Evolutionary conservation across 2,329 filamentous ascomycete genomes (phyloP), one percentile per base, ranked within the genome.

Genomic region (Leptographium radiaticola): DNA sequence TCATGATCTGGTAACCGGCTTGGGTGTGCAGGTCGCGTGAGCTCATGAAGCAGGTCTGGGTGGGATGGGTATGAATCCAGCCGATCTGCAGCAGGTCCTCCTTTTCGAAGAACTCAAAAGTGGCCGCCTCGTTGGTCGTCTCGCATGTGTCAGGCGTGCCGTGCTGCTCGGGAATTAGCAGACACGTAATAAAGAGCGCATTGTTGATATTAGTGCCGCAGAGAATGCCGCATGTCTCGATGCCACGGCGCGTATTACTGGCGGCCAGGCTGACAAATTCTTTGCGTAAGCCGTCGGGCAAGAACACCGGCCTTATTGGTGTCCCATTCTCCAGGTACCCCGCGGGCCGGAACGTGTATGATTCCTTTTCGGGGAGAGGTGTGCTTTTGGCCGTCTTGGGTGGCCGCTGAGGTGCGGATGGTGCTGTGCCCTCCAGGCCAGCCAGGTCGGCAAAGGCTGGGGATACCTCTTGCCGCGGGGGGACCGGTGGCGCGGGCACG

Each of bases 21-120:
- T 95, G 91, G 0, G 94, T 98, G 65, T 98, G 93, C 60, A 97
- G 66, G 65, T 98, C 93, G 50, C 91, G 76, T 49, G 86, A 93
- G 65, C 89, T 95, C 87, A 98, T 94, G 67, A 98, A 98, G 68
- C 93, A 98, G 0, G 89, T 94, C 70, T 98, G 93, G 0, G 86
- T 89, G 0, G 93, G 93, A 66, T 98, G 93, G 0, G 93, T 98
- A 66, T 98, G 93, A 57, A 98, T 98, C 93, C 93, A 98, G 42
- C 91, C 91, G 6, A 95, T 76, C 52, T 95, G 82, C 67, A 95
- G 80, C 39, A 97, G 70, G 57, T 94, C 87, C 63, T 95, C 81
- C 6, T 75, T 76, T 62, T 93, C 87, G 64, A 90, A 94, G 66
- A 91, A 96, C 54, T 95, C 89, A 61, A 96, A 90, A 33, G 96